Percentiles rank a stretch among this genome's conserved stretches.
Evolutionary conservation across 495 filamentous ascomycete species (phyloP).

Genomic region (Articulospora tetracladia): DNA sequence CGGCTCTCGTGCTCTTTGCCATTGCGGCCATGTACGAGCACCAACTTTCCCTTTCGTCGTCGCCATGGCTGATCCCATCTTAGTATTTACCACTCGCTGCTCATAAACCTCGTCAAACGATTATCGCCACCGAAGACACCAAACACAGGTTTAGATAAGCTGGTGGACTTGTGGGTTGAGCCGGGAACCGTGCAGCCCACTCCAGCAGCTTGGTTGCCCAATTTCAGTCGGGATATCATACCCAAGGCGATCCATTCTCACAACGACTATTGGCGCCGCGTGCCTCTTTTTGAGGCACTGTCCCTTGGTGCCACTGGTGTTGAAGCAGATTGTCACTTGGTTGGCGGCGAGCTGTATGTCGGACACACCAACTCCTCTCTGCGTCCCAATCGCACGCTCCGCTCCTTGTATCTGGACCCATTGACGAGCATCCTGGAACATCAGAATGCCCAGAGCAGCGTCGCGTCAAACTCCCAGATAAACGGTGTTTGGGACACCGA

Average conservation of each 20-base stretch:
- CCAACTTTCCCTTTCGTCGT: not conserved
- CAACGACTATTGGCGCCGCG: slow-evolving; percentile 24
- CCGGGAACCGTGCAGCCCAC: slow-evolving; percentile 8
- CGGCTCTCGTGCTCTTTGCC: not conserved
- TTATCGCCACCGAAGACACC: slow-evolving; percentile 4
- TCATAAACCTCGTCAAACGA: slow-evolving; percentile 3
- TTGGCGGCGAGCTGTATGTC: slow-evolving; percentile 49
- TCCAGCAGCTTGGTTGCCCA: slow-evolving; percentile 15
- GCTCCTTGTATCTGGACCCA: slow-evolving; percentile 54
- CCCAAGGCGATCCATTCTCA: slow-evolving; percentile 24
- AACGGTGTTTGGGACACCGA: slow-evolving; percentile 41
- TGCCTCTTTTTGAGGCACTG: slow-evolving; percentile 46
- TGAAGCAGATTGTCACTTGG: slow-evolving; percentile 65
- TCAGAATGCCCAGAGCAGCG: slow-evolving; percentile 33
- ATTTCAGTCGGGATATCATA: slow-evolving; percentile 17
- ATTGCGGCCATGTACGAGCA: slow-evolving; percentile 8
- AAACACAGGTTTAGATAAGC: slow-evolving; percentile 9
- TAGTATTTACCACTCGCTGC: slow-evolving; percentile 15
- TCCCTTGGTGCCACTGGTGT: slow-evolving; percentile 57
- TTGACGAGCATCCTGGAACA: slow-evolving; percentile 47
- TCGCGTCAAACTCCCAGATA: not conserved
- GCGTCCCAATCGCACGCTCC: slow-evolving; percentile 46
- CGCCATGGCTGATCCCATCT: not conserved
- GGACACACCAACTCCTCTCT: slow-evolving; percentile 51
- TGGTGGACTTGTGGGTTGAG: slow-evolving; percentile 12